A percentile compares a stretch with the other conserved stretches of the same genome.
phyloP scores from a whole-genome alignment of 352 stramenopile species.

The Phytophthora pisi region DNA sequence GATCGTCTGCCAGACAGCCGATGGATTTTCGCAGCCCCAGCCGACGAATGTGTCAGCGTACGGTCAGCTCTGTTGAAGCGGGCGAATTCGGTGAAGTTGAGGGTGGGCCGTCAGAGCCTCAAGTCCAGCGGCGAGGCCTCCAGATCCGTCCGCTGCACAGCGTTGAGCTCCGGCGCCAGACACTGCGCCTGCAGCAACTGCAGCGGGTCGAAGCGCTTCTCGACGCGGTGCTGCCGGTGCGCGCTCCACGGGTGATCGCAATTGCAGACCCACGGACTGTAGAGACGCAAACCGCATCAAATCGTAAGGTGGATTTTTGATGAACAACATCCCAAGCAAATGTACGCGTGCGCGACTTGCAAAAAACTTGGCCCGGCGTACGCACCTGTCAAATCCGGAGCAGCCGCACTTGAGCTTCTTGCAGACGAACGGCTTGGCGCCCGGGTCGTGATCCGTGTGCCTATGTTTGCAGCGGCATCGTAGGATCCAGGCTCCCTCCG shows the following conservation, averaged over 20 bases:
- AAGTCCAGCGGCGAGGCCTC: constrained; percentile 47
- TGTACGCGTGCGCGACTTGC: constrained; percentile 12
- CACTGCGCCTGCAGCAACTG: constrained; percentile 51
- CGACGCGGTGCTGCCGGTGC: constrained; percentile 57
- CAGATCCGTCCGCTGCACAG: constrained; percentile 67
- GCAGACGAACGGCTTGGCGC: constrained; percentile 46
- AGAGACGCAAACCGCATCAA: constrained; percentile 1
- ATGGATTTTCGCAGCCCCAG: constrained; percentile 35
- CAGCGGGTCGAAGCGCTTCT: constrained; percentile 57
- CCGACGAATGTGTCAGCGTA: not conserved
- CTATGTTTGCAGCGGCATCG: constrained; percentile 85
- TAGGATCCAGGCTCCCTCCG: constrained; percentile 80
- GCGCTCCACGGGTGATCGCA: constrained; percentile 73
- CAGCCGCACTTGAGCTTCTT: constrained; percentile 65
- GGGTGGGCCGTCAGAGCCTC: constrained; percentile 25
- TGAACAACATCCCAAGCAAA: constrained; percentile 17
- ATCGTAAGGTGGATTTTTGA: constrained; percentile 27
- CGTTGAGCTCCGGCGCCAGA: constrained; percentile 50
- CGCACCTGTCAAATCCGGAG: constrained; percentile 67
- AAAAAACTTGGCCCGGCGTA: constrained; percentile 17
- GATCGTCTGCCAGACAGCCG: constrained; percentile 14
- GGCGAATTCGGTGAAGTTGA: constrained; percentile 9
- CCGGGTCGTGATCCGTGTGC: constrained; percentile 73
- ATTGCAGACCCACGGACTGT: constrained; percentile 83
- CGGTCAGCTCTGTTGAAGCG: constrained; percentile 20